Evolutionary conservation across 2,329 filamentous ascomycete species (phyloP).

Genomic region (Drechslera avenae): DNA sequence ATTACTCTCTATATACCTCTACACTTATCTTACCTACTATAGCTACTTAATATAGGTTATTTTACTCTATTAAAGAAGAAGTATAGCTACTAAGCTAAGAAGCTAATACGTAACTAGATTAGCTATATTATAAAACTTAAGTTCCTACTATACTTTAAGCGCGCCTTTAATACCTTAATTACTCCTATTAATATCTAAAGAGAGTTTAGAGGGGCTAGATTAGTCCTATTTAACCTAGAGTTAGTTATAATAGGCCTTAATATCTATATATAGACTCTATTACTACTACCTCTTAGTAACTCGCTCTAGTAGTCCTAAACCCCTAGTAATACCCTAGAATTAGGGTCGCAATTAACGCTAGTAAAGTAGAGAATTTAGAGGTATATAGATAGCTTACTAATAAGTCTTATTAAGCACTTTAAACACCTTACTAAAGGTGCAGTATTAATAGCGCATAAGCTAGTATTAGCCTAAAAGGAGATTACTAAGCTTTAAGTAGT

Average conservation of each 20-base stretch:
- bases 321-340: too few species aligned
- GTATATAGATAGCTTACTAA: too few species aligned
- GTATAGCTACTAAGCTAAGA: conserved; percentile 33
- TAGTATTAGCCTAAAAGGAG: too few species aligned
- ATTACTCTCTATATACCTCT: conserved; percentile 11
- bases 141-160: background rate
- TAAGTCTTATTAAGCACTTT: background rate
- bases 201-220: background rate
- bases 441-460: background rate
- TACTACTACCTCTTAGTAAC: too few species aligned
- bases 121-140: conserved; percentile 21
- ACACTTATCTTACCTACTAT: too few species aligned
- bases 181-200: background rate
- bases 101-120: too few species aligned
- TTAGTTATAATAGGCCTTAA: too few species aligned
- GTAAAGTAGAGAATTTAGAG: too few species aligned
- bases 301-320: too few species aligned
- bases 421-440: background rate
- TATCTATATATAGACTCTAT: too few species aligned
- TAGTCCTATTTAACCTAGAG: background rate
- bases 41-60: background rate
- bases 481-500: background rate
- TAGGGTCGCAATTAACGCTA: too few species aligned
- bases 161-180: background rate
- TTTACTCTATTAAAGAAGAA: conserved; percentile 8